phyloP scores from a whole-genome alignment of 2,329 filamentous ascomycete species.

The Exophiala dermatitidis region DNA sequence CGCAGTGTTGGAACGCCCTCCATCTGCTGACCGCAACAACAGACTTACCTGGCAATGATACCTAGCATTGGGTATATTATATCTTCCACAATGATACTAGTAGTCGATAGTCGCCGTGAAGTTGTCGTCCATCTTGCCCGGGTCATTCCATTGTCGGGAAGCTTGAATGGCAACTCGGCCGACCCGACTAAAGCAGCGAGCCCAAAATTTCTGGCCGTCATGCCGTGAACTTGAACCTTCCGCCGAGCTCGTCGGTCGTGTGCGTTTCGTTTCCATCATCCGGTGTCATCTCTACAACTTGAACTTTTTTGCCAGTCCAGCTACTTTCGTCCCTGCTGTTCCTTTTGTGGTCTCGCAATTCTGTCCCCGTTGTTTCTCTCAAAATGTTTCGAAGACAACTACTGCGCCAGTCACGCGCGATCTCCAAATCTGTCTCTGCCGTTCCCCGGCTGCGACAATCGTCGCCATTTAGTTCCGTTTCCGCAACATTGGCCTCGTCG shows the following conservation, averaged over 20 bases:
- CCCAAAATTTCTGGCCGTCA: constrained; percentile 1
- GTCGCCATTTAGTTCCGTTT: constrained; percentile 19
- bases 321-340: not conserved
- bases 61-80: too few species aligned
- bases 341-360: not conserved
- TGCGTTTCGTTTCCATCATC: not conserved
- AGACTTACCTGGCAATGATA: too few species aligned
- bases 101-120: too few species aligned
- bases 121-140: too few species aligned
- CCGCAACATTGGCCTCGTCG: constrained; percentile 11
- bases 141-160: not conserved
- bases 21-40: not conserved
- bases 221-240: not conserved
- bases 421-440: constrained; percentile 29
- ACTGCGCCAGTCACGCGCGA: constrained; percentile 36
- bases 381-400: constrained; percentile 39
- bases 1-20: not conserved
- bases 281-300: not conserved
- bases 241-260: not conserved
- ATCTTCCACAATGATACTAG: too few species aligned
- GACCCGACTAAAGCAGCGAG: constrained; percentile 2
- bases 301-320: not conserved
- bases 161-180: not conserved
- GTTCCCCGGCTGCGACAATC: constrained; percentile 8
- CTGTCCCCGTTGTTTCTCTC: not conserved